Conservation (phyloP, 2,329 filamentous ascomycete genomes). For the Trichoderma endophyticum region DNA sequence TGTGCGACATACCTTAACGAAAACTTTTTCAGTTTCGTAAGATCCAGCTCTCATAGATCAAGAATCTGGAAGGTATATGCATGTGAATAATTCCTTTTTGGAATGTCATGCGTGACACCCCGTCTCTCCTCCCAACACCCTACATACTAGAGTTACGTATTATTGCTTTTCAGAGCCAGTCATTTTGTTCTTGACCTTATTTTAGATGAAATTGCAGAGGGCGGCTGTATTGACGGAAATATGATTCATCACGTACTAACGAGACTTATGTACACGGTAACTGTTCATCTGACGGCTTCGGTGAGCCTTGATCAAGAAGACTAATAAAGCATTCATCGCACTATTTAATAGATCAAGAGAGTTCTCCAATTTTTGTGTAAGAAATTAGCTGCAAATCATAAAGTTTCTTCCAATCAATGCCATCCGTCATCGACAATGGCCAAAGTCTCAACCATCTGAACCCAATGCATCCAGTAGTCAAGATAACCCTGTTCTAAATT, state of each 20-base stretch:
- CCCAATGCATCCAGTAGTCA: too few species aligned
- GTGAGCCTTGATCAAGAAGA: neutral
- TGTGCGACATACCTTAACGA: too few species aligned
- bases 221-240: neutral
- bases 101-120: neutral
- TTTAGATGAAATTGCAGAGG: rapidly evolving
- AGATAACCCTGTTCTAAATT: too few species aligned
- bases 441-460: neutral
- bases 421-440: neutral
- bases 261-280: neutral
- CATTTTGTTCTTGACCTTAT: neutral
- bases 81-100: rapidly evolving
- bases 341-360: neutral
- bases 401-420: neutral
- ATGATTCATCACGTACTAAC: neutral
- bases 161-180: neutral
- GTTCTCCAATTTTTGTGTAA: neutral
- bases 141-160: neutral
- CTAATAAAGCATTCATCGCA: neutral
- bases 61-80: neutral
- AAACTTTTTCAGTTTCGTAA: neutral
- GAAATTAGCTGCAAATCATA: neutral
- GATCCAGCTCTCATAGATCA: neutral
- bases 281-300: neutral
- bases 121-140: neutral